Evolutionary conservation across 176 grass and related monocot species (phyloP), one percentile per base, ranked within the genome.

Genomic region (Raddia distichophylla): DNA sequence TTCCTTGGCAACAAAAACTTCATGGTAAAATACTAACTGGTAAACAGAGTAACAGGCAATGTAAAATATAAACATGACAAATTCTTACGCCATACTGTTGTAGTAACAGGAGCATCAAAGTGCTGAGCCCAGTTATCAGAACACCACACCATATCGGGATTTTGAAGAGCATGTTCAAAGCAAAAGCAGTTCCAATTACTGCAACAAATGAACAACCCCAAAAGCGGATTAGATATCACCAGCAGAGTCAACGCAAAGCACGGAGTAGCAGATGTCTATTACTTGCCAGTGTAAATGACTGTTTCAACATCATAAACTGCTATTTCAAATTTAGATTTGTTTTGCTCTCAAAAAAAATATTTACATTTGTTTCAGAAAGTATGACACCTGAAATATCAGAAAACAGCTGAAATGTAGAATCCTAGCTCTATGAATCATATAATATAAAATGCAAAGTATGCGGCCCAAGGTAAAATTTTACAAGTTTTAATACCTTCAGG

Each of bases 171-270:
- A 98, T 95, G 77, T 98, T 98, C 75, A 98, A 83, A 84, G 96
- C 96, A 95, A 98, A 98, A 74, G 96, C 96, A 48, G 96, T 98
- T 72, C 96, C 96, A 84, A 98, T 98, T 73, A 98, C 96, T 98
- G 86, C 60, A 84, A 86, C 43, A 10, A 72, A 58, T 75, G 80
- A 65, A 16, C 0, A 54, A 66, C 10, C 33, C 10, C 34, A 32
- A 80, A 64, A 74, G 62, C 40, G 63, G 27, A 71, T 86, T 70
- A 86, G 77, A 43, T 42, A 58, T 48, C 43, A 64, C 35, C 78
- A 81, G 19, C 47, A 20, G 32, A 51, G 51, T 74, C 32, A 40
- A 17, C 43, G 64, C 52, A 52, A 81, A 67, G 40, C 56, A 67
- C 67, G 22, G 42, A 76, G 18, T 32, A 45, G 35, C 15, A 59